These are phyloP conservation scores for Wickerhamomyces bisporus DNA, from an alignment of 805 yeast genomes.

Conservation along the genomic window DNA sequence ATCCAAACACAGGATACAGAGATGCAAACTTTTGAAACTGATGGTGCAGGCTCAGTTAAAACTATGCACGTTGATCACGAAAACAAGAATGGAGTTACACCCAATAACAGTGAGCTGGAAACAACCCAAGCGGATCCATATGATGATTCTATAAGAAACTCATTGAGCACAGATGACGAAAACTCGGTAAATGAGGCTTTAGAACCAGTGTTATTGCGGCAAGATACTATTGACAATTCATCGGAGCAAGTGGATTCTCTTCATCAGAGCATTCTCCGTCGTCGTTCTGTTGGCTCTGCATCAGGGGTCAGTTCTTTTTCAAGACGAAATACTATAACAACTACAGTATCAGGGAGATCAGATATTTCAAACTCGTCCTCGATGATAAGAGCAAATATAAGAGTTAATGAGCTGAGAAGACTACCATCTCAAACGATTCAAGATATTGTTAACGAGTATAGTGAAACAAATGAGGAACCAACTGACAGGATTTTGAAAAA, in stretches of 20 bases:
- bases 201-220: background rate
- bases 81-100: background rate
- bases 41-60: constrained; percentile 12
- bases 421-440: constrained; percentile 34
- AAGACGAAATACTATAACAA: background rate
- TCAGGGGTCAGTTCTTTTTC: too few relatives aligned
- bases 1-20: constrained; percentile 14
- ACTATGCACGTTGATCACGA: background rate
- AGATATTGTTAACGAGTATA: constrained; percentile 42
- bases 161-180: background rate
- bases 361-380: background rate
- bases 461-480: constrained; percentile 4
- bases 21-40: constrained; percentile 5
- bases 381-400: background rate
- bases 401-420: constrained; percentile 6
- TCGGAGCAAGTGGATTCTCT: background rate
- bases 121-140: too few relatives aligned
- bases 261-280: background rate
- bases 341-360: background rate
- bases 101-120: too few relatives aligned
- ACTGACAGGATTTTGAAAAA: constrained; percentile 5
- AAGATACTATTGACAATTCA: background rate
- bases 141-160: background rate
- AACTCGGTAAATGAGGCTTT: background rate
- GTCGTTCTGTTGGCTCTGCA: background rate